Evolutionary conservation across 495 filamentous ascomycete genomes (phyloP).

Genomic region (Lentithecium fluviatile): DNA sequence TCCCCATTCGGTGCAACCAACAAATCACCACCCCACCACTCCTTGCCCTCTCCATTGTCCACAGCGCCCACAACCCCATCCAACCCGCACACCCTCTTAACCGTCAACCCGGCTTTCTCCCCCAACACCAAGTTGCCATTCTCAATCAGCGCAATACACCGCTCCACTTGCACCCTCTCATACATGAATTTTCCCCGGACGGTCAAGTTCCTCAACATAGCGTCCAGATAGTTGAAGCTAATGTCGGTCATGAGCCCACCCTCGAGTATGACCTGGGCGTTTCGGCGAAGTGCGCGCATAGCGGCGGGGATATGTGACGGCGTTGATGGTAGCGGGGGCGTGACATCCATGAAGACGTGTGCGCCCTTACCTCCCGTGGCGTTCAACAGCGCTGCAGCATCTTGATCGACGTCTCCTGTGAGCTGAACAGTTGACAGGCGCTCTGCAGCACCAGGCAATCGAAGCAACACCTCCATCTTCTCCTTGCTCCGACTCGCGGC

Average conservation of each 20-base stretch:
- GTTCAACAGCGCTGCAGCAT: constrained; percentile 3
- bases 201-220: constrained; percentile 38
- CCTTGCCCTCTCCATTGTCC: not conserved
- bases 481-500: constrained; percentile 36
- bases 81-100: constrained; percentile 6
- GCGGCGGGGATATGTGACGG: constrained; percentile 7
- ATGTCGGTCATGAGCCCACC: constrained; percentile 15
- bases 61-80: constrained; percentile 13
- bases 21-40: constrained; percentile 13
- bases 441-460: constrained; percentile 16
- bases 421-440: constrained; percentile 13
- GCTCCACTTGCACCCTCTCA: constrained; percentile 27
- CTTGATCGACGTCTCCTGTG: constrained; percentile 15
- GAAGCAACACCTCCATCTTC: constrained; percentile 29
- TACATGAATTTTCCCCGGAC: constrained; percentile 49
- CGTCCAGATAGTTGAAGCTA: constrained; percentile 1
- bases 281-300: constrained; percentile 3
- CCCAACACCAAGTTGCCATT: constrained; percentile 22
- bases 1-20: constrained; percentile 18
- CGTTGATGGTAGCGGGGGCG: constrained; percentile 1
- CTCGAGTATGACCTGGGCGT: constrained; percentile 30
- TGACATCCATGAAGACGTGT: constrained; percentile 18
- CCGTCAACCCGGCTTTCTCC: constrained; percentile 7
- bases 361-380: constrained; percentile 21
- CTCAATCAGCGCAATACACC: constrained; percentile 19